Base-by-base conservation (phyloP, 139 green algal species). In the Asterochloris erici region DNA sequence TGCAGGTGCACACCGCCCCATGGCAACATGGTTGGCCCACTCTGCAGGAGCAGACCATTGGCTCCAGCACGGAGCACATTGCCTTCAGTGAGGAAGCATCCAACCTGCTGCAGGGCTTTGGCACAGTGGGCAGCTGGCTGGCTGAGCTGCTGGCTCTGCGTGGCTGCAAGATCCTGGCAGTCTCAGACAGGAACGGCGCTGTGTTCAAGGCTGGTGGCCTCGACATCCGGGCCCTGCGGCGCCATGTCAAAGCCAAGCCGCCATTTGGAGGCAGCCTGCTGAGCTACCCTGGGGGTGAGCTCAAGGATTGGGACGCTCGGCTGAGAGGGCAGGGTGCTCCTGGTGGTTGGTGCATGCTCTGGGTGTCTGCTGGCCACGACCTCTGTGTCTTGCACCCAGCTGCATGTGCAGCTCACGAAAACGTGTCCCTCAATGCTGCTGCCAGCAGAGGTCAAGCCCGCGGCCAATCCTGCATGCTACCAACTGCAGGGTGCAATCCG, bases 61-160 rank as follows among this genome's bases (percentile, higher is more conserved):
- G 38, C 38, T 10, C 38, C 6, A 6, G 2, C 82, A 27, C 0
- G 10, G 15, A 23, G n/a, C 73, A 11, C 68, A 14, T 23, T 74
- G 24, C 14, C 0, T 11, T 12, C 23, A 17, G 12, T 66, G 28
- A 9, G 75, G 24, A 26, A 29, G 81, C 73, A 23, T 14, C 38
- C 38, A 6, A 2, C 6, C 38, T 54, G 38, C 12, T 86, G 77
- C 90, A 98, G 92, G 95, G 95, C 60, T 98, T 97, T 92, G 95
- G 95, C 83, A 98, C 98, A 82, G 95, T 98, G 75, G 81, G 81
- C 12, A 60, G 91, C 14, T 93, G 89, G 87, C 87, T 89, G 0
- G 89, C 89, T 16, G 81, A 96, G 79, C 87, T 95, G 74, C 85
- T 97, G 28, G 62, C 90, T 24, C 90, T 97, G 73, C 80, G 90